A percentile compares a stretch with the other conserved stretches of the same genome.
Evolutionary conservation across 352 stramenopile genomes (phyloP).

Genomic region (Globisporangium okanoganense): DNA sequence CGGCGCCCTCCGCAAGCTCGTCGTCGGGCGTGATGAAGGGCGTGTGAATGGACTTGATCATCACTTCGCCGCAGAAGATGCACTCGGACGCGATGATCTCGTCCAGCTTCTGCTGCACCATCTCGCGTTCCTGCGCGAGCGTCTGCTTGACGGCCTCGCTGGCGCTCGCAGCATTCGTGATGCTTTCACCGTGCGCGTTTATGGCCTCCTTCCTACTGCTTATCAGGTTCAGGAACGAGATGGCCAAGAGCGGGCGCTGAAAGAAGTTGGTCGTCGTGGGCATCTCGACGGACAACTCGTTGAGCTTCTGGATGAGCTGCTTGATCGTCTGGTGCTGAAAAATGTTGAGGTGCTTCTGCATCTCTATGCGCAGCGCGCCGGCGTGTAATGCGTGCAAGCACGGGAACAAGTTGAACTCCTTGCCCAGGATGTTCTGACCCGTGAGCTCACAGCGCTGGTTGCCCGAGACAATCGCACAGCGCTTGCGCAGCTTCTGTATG

Average conservation of each 20-base stretch:
- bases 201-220: slow-evolving; percentile 72
- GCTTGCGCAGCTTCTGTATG: slow-evolving; percentile 86
- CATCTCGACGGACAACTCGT: slow-evolving; percentile 79
- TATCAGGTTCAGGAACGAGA: slow-evolving; percentile 65
- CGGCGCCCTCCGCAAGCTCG: slow-evolving; percentile 65
- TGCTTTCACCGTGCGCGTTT: slow-evolving; percentile 37
- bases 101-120: slow-evolving; percentile 92
- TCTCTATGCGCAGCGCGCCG: slow-evolving; percentile 84
- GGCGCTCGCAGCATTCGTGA: slow-evolving; percentile 34
- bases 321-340: slow-evolving; percentile 89
- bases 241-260: slow-evolving; percentile 49
- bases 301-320: slow-evolving; percentile 86
- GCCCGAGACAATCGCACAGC: slow-evolving; percentile 79
- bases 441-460: slow-evolving; percentile 90
- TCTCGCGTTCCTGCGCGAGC: slow-evolving; percentile 82
- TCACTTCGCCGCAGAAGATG: slow-evolving; percentile 93
- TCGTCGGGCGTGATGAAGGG: slow-evolving; percentile 91
- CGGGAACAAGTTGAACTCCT: slow-evolving; percentile 94
- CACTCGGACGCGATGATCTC: slow-evolving; percentile 94
- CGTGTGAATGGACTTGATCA: slow-evolving; percentile 94
- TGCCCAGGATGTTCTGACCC: slow-evolving; percentile 83
- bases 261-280: slow-evolving; percentile 74
- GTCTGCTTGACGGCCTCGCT: slow-evolving; percentile 69
- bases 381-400: slow-evolving; percentile 93
- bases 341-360: slow-evolving; percentile 87